A percentile compares a stretch with the other conserved stretches of the same genome.
phyloP scores from a whole-genome alignment of 2,329 filamentous ascomycete species.

The Fusarium poae region DNA sequence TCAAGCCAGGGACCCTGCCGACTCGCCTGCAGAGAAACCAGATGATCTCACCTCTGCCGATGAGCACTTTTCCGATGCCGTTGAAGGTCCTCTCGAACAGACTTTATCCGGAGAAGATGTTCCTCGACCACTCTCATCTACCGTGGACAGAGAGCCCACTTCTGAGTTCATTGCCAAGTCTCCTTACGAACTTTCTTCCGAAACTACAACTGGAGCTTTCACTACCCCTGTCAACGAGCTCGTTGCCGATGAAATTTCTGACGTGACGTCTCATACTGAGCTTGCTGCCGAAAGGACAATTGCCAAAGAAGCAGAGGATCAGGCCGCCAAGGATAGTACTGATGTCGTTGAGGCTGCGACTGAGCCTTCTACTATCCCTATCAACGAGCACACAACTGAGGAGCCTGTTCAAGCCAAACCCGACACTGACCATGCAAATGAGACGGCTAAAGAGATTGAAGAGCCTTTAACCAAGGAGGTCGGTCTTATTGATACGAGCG shows the following conservation, averaged over 20 bases:
- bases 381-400: neutral
- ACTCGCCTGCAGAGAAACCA: slow-evolving; percentile 37
- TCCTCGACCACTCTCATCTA: neutral
- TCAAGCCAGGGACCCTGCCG: slow-evolving; percentile 33
- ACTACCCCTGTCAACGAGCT: slow-evolving; percentile 13
- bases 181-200: slow-evolving; percentile 2
- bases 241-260: neutral
- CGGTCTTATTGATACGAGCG: too few relatives aligned
- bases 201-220: neutral
- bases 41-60: slow-evolving; percentile 54
- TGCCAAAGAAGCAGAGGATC: neutral
- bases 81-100: slow-evolving; percentile 47
- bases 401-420: neutral
- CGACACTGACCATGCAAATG: neutral
- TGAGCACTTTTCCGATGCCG: slow-evolving; percentile 55
- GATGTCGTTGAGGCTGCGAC: neutral
- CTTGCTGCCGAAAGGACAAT: neutral
- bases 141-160: neutral
- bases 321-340: neutral
- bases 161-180: slow-evolving; percentile 5
- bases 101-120: slow-evolving; percentile 22
- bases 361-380: neutral
- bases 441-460: neutral
- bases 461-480: neutral
- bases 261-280: slow-evolving; percentile 1